Conservation (phyloP, 805 yeast species). For the Kurtzmaniella cleridarum region DNA sequence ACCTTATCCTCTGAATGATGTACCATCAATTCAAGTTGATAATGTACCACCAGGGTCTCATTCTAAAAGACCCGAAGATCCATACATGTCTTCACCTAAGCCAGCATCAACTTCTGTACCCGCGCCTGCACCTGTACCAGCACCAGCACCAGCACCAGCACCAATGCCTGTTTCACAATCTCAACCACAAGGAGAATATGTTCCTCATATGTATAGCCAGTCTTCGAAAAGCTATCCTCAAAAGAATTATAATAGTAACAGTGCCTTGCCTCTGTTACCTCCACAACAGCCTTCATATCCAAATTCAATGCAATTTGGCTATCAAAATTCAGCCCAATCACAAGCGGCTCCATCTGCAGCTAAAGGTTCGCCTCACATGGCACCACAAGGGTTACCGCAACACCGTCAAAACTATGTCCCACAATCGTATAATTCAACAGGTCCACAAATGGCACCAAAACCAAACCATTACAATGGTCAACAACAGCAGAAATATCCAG, state of each 20-base stretch:
- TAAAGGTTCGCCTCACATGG: conserved; percentile 13
- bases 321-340: conserved; percentile 1
- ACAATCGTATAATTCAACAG: not conserved
- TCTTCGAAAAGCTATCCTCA: conserved; percentile 3
- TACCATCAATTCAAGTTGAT: conserved; percentile 4
- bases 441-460: conserved; percentile 9
- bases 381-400: conserved; percentile 21
- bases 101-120: conserved; percentile 4
- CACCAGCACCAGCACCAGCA: conserved; percentile 8
- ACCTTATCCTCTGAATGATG: conserved; percentile 1
- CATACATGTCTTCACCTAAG: conserved; percentile 3
- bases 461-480: conserved; percentile 9
- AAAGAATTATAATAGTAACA: not conserved
- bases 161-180: conserved; percentile 3
- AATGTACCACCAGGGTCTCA: not conserved
- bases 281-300: conserved; percentile 13
- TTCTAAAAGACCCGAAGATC: conserved; percentile 5
- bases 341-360: conserved; percentile 27
- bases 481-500: conserved; percentile 11
- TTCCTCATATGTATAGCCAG: not conserved
- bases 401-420: conserved; percentile 8
- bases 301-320: conserved; percentile 9
- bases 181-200: conserved; percentile 3
- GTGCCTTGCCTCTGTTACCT: conserved; percentile 7
- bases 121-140: conserved; percentile 3